Conservation (phyloP, 2,329 filamentous ascomycete genomes). For the Exserohilum turcica region DNA sequence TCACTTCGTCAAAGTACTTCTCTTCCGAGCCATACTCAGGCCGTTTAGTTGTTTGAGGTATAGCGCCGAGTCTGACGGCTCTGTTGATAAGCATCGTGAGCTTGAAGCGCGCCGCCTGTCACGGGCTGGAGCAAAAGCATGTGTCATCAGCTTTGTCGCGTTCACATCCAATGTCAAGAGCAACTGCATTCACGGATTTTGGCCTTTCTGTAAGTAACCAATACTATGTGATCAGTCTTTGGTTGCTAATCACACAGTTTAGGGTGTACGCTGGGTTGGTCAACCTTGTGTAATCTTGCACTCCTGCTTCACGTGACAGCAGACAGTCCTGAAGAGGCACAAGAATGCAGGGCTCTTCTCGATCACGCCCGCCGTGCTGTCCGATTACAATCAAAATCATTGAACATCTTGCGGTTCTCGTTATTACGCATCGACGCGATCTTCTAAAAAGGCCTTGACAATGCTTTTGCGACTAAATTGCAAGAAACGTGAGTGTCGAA, state of each 20-base stretch:
- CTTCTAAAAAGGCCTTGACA: neutral
- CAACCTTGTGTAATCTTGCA: neutral
- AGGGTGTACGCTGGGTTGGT: constrained; percentile 2
- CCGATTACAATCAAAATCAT: neutral
- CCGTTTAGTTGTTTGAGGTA: neutral
- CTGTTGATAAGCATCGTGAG: neutral
- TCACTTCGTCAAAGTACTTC: constrained; percentile 1
- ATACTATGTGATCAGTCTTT: no score
- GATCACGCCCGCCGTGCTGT: neutral
- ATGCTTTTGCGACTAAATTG: neutral
- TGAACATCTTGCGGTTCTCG: neutral
- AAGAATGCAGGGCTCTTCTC: neutral
- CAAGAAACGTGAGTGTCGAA: neutral
- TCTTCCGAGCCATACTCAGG: constrained; percentile 1
- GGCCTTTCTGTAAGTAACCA: neutral
- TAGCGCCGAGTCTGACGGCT: neutral
- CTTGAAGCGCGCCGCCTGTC: constrained; percentile 1
- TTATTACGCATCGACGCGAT: neutral
- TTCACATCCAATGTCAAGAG: neutral
- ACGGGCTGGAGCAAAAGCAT: constrained; percentile 1
- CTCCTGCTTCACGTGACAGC: constrained; percentile 1
- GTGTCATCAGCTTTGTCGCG: neutral
- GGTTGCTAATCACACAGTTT: neutral
- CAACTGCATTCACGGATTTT: constrained; percentile 1
- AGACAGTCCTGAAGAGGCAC: neutral